Evolutionary conservation across 768 basidiomycete species (phyloP), one percentile per base, ranked within the genome.

Genomic region (Tephrocybe sp.): DNA sequence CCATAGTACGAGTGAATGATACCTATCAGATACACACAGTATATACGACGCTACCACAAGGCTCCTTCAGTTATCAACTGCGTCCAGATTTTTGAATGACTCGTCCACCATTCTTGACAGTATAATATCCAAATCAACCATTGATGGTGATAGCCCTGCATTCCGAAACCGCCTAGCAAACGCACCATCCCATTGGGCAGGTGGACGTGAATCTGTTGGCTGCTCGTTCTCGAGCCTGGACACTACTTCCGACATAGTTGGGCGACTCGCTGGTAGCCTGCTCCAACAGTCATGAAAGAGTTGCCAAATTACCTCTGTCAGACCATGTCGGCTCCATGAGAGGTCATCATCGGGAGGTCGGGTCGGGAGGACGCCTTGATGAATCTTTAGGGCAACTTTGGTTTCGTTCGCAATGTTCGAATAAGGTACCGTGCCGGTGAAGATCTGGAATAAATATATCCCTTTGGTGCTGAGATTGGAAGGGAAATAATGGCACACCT

Each of bases 211-310:
- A 23, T 55, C 49, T 6, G 25, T 4, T 7, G 37, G 41, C 19
- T 38, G 27, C 12, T 47, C 42, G 10, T 10, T 4, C 1, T 29
- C 10, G 29, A 55, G 54, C 30, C 22, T 31, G 8, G 33, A 40
- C 12, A 52, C 27, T 3, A 55, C n/a, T 5, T 7, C 9, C 1
- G 21, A 13, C 24, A 56, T 52, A 39, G 25, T n/a, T 12, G 54
- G 54, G 11, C 54, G 54, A n/a, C 42, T 2, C 1, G 6, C 21
- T 4, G 50, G 44, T 10, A 7, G 4, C n/a, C 27, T 42, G 1
- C 19, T 42, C 53, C 53, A 50, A 23, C 53, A 54, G 31, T 43
- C 23, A 6, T 42, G 10, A 44, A 54, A 41, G 2, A 54, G n/a
- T 7, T 16, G 7, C 53, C 53, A 54, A 23, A 54, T 37, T 23